Base-by-base conservation (phyloP, 1,284 basidiomycete species). In the Tylopilus sp. region DNA sequence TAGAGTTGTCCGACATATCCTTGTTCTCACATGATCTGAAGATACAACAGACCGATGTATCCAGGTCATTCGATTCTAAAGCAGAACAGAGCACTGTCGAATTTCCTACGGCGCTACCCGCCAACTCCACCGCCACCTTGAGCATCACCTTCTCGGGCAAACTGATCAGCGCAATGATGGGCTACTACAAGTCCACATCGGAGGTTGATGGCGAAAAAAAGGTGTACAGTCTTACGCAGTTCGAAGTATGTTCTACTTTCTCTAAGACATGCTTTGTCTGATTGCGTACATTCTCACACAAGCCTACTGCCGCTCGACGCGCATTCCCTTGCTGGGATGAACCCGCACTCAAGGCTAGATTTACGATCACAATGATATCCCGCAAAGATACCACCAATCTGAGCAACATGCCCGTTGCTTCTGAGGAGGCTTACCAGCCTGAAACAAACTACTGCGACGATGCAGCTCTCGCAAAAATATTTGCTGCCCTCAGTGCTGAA, bases 321-420 rank as follows among this genome's bases (percentile, higher is more conserved):
- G 85, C 86, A 10, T 90, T 92, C 69, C 91, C 91, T 25, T 87
- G 81, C 68, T 98, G 91, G 90, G 96, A 97, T 66, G 94, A 98
- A 67, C 96, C 96, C 21, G 77, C 84, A 19, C 77, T 97, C 62
- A 98, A 98, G 70, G 89, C 94, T 6, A 93, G 86, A 3, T 97
- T 89, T 68, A 65, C 76, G 49, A 74, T 97, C 59, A 87, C 86
- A 13, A 77, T 97, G 76, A 81, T 99, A 57, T 92, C 92, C 29
- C 84, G 86, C 53, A 74, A 73, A n/a, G 76, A 82, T 59, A 89
- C 86, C 0, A 81, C 85, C 59, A 87, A 80, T 64, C 69, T 95
- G 53, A 86, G 86, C 72, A 98, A 98, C 74, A 97, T 96, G 92
- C 77, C 87, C 38, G 80, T 76, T 7, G 63, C 74, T 44, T 82